Base-by-base conservation (phyloP, 2,329 filamentous ascomycete genomes). In the Stagonosporopsis chrysanthemi region DNA sequence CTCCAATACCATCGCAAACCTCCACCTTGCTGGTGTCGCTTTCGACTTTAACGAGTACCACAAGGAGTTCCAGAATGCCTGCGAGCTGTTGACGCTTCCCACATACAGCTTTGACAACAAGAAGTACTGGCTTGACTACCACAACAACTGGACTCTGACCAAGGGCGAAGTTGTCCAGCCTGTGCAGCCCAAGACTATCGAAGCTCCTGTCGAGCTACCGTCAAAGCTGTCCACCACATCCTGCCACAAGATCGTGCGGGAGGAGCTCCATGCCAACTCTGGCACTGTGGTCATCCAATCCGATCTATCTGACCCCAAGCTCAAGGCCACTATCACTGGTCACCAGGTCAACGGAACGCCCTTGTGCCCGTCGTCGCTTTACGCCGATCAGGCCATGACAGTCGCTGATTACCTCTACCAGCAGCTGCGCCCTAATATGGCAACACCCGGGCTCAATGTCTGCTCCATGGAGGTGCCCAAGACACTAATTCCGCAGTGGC, bases 41-140 rank as follows among this genome's bases (percentile, higher is more conserved):
- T 79, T 93, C 56, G 82, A 89, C 70, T 93, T 90, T 84, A 84
- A 87, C 58, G 89, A 91, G 75, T 90, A 85, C 68, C 86, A 90
- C 74, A 79, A 81, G 40, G 81, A 86, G 50, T 89, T 87, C 71
- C 83, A 85, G 63, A 71, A 78, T 35, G 80, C 81, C 1, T 82
- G 88, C 39, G 79, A 83, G 39, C 78, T 91, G 15, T 77, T 90
- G n/a, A 79, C 84, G n/a, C 77, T 92, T 4, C 88, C 88, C 2
- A 81, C 83, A 0, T 92, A 91, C 70, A 81, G 81, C 0, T 92
- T 88, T 71, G 87, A 91, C 71, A 79, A 84, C 61, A 90, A 91
- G 80, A 86, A 85, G 64, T 90, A 91, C 75, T 90, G 88, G 88
- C 81, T 90, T 15, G 85, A 86, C 70, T 90, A 90, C 73, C 80